A percentile compares a stretch with the other conserved stretches of the same genome.
phyloP scores from a whole-genome alignment of 2,329 filamentous ascomycete genomes.

The Cladosporium sp. region DNA sequence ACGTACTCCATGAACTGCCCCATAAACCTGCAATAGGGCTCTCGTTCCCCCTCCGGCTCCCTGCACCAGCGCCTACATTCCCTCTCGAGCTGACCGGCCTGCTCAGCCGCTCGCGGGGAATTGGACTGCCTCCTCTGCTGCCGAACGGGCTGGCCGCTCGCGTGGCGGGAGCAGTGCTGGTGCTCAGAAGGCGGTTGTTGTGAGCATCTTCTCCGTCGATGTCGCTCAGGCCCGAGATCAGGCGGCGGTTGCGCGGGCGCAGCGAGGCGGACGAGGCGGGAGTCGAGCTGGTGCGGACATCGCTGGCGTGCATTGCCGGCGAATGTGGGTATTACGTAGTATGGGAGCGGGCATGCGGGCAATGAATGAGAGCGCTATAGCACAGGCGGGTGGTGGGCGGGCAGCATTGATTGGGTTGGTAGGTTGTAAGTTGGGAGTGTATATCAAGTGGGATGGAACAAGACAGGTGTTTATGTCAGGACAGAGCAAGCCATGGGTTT shows the following conservation, averaged over 20 bases:
- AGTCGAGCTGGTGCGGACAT: constrained; percentile 32
- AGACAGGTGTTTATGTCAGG: background rate
- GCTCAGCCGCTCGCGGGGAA: constrained; percentile 16
- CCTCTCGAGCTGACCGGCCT: constrained; percentile 18
- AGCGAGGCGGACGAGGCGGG: constrained; percentile 45
- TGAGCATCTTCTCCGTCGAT: constrained; percentile 36
- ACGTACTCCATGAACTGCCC: constrained; percentile 50
- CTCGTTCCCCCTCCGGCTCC: constrained; percentile 10
- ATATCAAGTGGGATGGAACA: background rate
- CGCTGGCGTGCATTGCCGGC: constrained; percentile 34
- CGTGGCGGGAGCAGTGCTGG: constrained; percentile 34
- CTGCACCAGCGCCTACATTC: background rate
- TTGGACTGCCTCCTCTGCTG: constrained; percentile 16
- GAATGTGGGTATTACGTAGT: background rate
- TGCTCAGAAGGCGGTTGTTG: constrained; percentile 34
- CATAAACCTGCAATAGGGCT: constrained; percentile 44
- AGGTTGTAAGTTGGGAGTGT: background rate
- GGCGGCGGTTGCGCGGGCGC: constrained; percentile 47
- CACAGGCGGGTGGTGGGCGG: constrained; percentile 3
- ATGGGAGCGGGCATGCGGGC: background rate
- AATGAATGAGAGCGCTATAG: background rate
- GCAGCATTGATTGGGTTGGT: constrained; percentile 15
- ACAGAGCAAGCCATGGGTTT: background rate
- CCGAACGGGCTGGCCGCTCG: constrained; percentile 13
- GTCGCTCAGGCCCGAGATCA: constrained; percentile 51